Percentiles rank a stretch among this genome's conserved stretches.
Evolutionary conservation across 2,329 filamentous ascomycete genomes (phyloP).

Genomic region (Sporothrix pseudoabietina): DNA sequence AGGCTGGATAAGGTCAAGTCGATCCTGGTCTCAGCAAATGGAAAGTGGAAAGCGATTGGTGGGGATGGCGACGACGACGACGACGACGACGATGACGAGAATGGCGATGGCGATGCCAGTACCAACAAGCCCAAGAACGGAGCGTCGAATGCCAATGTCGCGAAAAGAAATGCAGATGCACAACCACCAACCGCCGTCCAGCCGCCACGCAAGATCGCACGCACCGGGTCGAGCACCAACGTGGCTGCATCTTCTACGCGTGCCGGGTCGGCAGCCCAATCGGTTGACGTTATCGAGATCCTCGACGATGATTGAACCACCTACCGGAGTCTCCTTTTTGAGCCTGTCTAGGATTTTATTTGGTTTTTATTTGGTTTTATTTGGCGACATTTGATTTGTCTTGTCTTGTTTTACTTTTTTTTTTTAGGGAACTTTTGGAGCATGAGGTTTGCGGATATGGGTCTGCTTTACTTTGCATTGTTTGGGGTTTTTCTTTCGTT

Average conservation of each 20-base stretch:
- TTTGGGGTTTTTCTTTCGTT: not conserved
- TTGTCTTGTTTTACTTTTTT: not conserved
- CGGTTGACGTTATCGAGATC: conserved; percentile 30
- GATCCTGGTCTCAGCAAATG: conserved; percentile 65
- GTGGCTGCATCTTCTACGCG: not conserved
- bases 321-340: not conserved
- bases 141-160: not conserved
- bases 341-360: not conserved
- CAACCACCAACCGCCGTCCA: not conserved
- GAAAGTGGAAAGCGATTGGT: conserved; percentile 60
- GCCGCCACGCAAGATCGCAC: not conserved
- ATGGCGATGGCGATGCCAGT: not conserved
- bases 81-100: conserved; percentile 33
- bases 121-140: not conserved
- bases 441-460: not conserved
- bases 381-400: not conserved
- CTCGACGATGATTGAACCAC: conserved; percentile 19
- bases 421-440: not conserved
- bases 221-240: not conserved
- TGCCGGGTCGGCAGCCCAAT: not conserved
- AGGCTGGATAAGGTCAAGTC: conserved; percentile 54
- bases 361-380: not conserved
- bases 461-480: not conserved
- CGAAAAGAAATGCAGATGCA: not conserved
- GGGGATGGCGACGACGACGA: conserved; percentile 35